Evolutionary conservation across 2,329 filamentous ascomycete species (phyloP).

Genomic region (Exserohilum rostratum): DNA sequence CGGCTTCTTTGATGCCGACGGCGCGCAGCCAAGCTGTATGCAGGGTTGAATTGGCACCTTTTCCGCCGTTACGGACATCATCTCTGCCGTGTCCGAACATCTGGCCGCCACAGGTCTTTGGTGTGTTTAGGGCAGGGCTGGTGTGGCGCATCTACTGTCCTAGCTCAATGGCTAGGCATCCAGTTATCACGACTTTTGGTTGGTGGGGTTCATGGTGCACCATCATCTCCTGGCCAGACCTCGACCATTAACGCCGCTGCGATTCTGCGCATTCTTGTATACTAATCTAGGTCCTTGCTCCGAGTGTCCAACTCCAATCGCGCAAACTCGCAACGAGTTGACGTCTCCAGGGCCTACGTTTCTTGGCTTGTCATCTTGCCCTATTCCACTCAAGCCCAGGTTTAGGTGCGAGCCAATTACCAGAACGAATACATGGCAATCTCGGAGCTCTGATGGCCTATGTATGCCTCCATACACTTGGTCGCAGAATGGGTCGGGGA

Average conservation of each 20-base stretch:
- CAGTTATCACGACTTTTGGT: constrained; percentile 5
- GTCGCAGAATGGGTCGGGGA: no score
- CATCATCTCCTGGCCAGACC: not conserved
- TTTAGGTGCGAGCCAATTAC: not conserved
- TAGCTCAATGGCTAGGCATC: constrained; percentile 14
- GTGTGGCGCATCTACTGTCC: constrained; percentile 5
- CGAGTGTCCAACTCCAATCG: not conserved
- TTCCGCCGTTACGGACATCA: constrained; percentile 2
- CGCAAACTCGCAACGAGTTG: not conserved
- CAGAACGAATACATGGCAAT: not conserved
- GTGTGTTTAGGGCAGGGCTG: not conserved
- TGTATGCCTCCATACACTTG: not conserved
- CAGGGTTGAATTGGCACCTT: constrained; percentile 8
- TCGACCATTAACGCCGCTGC: not conserved
- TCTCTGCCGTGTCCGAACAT: constrained; percentile 2
- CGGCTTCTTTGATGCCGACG: constrained; percentile 1
- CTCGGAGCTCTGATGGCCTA: not conserved
- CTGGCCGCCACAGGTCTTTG: constrained; percentile 2
- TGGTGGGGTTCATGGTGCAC: constrained; percentile 1
- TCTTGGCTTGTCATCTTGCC: not conserved
- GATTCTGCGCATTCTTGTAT: not conserved
- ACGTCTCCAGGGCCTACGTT: not conserved
- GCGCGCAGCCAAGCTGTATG: constrained; percentile 4
- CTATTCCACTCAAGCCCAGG: not conserved
- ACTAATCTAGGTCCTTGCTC: not conserved